Evolutionary conservation across 768 basidiomycete species (phyloP).

Genomic region (Boletus fagicola): DNA sequence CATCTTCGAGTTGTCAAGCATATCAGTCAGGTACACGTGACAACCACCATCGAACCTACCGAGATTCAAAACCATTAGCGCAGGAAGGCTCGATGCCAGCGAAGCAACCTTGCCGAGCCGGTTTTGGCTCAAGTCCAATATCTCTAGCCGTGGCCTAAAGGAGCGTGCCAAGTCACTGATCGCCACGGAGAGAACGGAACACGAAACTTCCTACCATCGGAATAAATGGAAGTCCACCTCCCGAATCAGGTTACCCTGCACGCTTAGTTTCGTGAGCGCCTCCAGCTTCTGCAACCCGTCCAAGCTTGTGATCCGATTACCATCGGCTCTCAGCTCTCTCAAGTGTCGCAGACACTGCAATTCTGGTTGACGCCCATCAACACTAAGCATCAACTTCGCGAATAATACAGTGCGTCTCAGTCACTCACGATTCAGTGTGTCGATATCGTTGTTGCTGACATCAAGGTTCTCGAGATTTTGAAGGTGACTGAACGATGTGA

Average conservation of each 20-base stretch:
- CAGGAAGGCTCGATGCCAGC: conserved; percentile 54
- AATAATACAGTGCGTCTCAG: neutral
- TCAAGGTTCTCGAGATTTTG: conserved; percentile 85
- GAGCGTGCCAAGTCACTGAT: conserved; percentile 13
- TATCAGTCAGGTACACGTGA: conserved; percentile 18
- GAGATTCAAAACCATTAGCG: conserved; percentile 72
- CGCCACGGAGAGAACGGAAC: conserved; percentile 7
- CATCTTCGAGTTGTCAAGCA: conserved; percentile 48
- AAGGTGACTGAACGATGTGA: conserved; percentile 88
- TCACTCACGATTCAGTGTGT: conserved; percentile 79
- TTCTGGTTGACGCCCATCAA: conserved; percentile 48
- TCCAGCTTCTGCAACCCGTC: conserved; percentile 80
- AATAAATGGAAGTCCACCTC: conserved; percentile 57
- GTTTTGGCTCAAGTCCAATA: conserved; percentile 81
- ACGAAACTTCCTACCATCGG: conserved; percentile 54
- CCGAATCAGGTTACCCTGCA: conserved; percentile 70
- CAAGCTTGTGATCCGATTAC: conserved; percentile 71
- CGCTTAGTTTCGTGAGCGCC: conserved; percentile 77
- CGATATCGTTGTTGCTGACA: conserved; percentile 86
- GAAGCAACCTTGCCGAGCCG: conserved; percentile 56
- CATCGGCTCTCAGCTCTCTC: conserved; percentile 87
- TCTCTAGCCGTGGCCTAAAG: conserved; percentile 62
- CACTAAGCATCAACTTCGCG: neutral
- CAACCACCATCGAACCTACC: conserved; percentile 53
- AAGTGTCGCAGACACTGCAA: conserved; percentile 80